These are phyloP conservation scores for Mycoemilia scoparia DNA, from an alignment of 192 early-diverging fungal species.

Conservation along the genomic window DNA sequence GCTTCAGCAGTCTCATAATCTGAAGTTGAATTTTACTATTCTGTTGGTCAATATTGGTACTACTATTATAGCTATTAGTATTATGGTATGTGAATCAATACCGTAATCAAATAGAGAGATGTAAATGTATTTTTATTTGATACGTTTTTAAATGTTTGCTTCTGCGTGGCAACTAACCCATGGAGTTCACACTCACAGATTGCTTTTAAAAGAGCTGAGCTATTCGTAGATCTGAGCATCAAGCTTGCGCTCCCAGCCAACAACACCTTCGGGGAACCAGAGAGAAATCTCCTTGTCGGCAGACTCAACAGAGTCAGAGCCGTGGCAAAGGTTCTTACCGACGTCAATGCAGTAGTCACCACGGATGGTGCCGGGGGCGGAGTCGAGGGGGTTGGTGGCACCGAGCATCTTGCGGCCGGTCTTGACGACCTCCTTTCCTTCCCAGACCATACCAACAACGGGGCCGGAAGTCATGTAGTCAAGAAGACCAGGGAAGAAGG, in stretches of 20 bases:
- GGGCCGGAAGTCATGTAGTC: slow-evolving; percentile 88
- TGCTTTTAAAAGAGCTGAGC: no score
- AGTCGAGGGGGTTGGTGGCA: slow-evolving; percentile 77
- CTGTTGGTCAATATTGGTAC: no score
- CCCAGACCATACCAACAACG: slow-evolving; percentile 72
- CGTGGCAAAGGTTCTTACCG: slow-evolving; percentile 74
- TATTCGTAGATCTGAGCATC: slow-evolving; percentile 64
- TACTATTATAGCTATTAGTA: no score
- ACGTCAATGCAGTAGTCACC: slow-evolving; percentile 63
- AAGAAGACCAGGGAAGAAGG: slow-evolving; percentile 78
- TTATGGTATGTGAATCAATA: no score
- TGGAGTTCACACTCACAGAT: no score
- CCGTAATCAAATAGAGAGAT: no score
- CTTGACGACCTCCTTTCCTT: slow-evolving; percentile 70
- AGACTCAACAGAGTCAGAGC: slow-evolving; percentile 68
- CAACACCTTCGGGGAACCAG: slow-evolving; percentile 56
- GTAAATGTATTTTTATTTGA: no score
- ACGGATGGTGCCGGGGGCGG: slow-evolving; percentile 79
- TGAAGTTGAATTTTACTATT: no score
- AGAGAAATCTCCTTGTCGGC: slow-evolving; percentile 63
- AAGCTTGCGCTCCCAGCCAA: slow-evolving; percentile 36
- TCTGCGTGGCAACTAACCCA: no score
- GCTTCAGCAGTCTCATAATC: no score
- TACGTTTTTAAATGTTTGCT: no score
- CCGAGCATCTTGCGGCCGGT: slow-evolving; percentile 78